Conservation (phyloP, 164 flowering plant species). For the Kalanchoe fedtschenkoi region DNA sequence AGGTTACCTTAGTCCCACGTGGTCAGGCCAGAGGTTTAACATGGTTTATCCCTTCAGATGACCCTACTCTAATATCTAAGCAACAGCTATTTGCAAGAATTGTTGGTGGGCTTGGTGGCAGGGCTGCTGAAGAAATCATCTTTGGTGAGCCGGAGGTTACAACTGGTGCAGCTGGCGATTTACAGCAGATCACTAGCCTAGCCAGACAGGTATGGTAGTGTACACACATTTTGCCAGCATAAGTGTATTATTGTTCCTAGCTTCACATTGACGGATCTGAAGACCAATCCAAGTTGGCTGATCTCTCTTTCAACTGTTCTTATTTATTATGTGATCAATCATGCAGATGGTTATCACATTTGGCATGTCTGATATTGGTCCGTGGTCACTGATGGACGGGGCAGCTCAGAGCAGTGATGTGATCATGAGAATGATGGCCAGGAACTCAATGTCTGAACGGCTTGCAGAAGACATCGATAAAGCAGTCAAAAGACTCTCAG, state of each 20-base stretch:
- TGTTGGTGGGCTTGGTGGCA: conserved; percentile 82
- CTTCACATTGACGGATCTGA: too few species aligned
- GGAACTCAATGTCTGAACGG: conserved; percentile 81
- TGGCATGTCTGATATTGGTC: conserved; percentile 89
- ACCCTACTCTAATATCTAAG: conserved; percentile 74
- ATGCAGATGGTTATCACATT: conserved; percentile 74
- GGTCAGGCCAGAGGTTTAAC: conserved; percentile 85
- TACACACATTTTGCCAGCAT: not conserved
- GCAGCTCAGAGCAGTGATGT: conserved; percentile 64
- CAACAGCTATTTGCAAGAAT: conserved; percentile 83
- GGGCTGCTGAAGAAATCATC: conserved; percentile 84
- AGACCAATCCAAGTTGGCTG: too few species aligned
- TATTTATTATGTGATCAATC: not conserved
- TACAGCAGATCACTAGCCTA: conserved; percentile 74
- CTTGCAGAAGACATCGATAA: conserved; percentile 78
- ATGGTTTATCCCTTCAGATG: conserved; percentile 78
- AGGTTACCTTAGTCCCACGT: conserved; percentile 76
- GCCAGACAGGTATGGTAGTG: conserved; percentile 60
- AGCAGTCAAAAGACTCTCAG: conserved; percentile 58
- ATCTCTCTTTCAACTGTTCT: not conserved
- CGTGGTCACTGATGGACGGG: conserved; percentile 84
- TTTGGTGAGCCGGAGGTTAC: conserved; percentile 88
- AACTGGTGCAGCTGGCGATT: conserved; percentile 79
- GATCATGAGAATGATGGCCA: conserved; percentile 87
- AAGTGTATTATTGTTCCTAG: not conserved